Conservation (phyloP, 1,139 yeast species). For the Lodderomyces orthopsilosis region DNA sequence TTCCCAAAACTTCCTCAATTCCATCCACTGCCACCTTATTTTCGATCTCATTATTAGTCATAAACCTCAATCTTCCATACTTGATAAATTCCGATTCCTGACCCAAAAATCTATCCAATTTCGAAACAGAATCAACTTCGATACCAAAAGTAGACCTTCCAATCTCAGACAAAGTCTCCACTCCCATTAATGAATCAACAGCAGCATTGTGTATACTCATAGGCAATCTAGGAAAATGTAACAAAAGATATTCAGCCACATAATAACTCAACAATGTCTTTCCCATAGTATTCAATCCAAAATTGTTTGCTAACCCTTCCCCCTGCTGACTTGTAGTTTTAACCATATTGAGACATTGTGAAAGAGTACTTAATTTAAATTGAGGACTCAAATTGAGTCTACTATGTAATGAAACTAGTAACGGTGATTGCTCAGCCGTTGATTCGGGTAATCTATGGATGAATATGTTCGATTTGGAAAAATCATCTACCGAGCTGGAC, state of each 20-base stretch:
- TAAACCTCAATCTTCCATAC: slow-evolving; percentile 61
- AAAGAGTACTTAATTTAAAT: slow-evolving; percentile 65
- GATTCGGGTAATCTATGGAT: slow-evolving; percentile 50
- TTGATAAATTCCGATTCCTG: slow-evolving; percentile 65
- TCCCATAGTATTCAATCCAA: slow-evolving; percentile 80
- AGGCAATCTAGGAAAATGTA: slow-evolving; percentile 88
- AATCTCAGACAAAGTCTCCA: slow-evolving; percentile 57
- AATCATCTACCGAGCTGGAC: neutral
- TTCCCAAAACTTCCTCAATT: slow-evolving; percentile 30
- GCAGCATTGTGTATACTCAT: slow-evolving; percentile 72
- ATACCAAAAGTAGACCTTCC: slow-evolving; percentile 82
- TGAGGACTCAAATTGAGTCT: slow-evolving; percentile 61
- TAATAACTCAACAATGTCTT: slow-evolving; percentile 72
- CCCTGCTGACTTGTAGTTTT: slow-evolving; percentile 19
- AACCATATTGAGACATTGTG: slow-evolving; percentile 65
- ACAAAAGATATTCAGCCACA: slow-evolving; percentile 67
- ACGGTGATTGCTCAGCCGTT: slow-evolving; percentile 56
- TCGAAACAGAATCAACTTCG: slow-evolving; percentile 64
- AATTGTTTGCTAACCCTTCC: slow-evolving; percentile 64
- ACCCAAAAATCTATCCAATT: slow-evolving; percentile 65
- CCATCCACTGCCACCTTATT: slow-evolving; percentile 46
- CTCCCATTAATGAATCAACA: slow-evolving; percentile 69
- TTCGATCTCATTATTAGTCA: slow-evolving; percentile 26
- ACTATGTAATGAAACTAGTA: slow-evolving; percentile 74
- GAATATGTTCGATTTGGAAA: slow-evolving; percentile 24